These are phyloP conservation scores for Cryphonectria carpinicola DNA, from an alignment of 2,329 filamentous ascomycete species.

Conservation along the genomic window DNA sequence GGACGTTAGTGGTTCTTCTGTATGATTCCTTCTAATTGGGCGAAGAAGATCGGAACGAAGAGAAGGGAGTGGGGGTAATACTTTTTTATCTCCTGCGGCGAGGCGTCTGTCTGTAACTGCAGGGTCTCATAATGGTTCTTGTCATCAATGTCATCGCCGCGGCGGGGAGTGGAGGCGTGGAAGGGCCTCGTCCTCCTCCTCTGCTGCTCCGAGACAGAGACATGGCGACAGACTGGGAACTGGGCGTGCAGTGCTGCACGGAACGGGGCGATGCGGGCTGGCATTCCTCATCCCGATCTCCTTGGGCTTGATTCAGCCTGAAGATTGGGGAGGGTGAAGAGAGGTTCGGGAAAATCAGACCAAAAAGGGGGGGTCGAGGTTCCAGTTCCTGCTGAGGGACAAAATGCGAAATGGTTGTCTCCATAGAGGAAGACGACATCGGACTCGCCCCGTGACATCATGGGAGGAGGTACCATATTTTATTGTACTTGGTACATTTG, in stretches of 20 bases:
- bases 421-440: not conserved
- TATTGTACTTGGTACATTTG: not conserved
- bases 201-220: slow-evolving; percentile 11
- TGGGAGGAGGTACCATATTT: not conserved
- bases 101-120: slow-evolving; percentile 70
- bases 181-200: slow-evolving; percentile 31
- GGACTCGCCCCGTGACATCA: slow-evolving; percentile 14
- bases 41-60: slow-evolving; percentile 5
- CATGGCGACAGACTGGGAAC: slow-evolving; percentile 3
- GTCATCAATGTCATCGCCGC: slow-evolving; percentile 37
- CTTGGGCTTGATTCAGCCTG: slow-evolving; percentile 21
- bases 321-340: slow-evolving; percentile 1
- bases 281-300: slow-evolving; percentile 67
- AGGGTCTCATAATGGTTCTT: slow-evolving; percentile 83
- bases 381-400: not conserved
- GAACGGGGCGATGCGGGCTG: slow-evolving; percentile 46
- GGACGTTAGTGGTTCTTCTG: not conserved
- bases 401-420: not conserved
- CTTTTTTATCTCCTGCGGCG: slow-evolving; percentile 83
- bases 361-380: not conserved
- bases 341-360: not conserved
- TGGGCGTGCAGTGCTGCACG: slow-evolving; percentile 36
- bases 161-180: slow-evolving; percentile 37
- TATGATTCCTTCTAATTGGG: not conserved
- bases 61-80: slow-evolving; percentile 38